phyloP scores from a whole-genome alignment of 2,329 filamentous ascomycete genomes.

The Aureobasidium sp. region DNA sequence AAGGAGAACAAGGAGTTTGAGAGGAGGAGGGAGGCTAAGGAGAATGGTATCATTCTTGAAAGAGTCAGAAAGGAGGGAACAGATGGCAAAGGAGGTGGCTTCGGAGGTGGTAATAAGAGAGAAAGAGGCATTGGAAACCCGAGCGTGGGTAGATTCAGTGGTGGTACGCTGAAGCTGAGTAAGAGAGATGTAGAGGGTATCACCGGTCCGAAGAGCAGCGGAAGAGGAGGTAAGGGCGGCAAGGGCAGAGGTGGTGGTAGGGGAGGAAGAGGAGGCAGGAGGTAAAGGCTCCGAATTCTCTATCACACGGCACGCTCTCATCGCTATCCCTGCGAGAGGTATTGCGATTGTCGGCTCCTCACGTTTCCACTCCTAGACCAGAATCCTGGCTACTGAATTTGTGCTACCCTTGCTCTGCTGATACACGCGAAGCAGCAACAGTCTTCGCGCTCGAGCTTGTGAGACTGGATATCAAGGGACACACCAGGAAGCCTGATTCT shows the following conservation, averaged over 20 bases:
- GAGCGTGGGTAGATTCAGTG: conserved; percentile 69
- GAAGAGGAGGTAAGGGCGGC: conserved; percentile 9
- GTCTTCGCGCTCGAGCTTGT: no score
- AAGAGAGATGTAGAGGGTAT: conserved; percentile 68
- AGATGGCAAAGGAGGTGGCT: conserved; percentile 18
- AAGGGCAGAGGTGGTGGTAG: conserved; percentile 1
- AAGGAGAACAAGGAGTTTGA: conserved; percentile 58
- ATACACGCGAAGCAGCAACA: background rate
- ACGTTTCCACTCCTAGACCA: background rate
- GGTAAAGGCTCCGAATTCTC: background rate
- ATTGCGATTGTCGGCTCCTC: background rate
- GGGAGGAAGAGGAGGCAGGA: conserved; percentile 3
- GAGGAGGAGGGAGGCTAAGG: conserved; percentile 69
- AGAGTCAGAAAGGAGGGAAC: conserved; percentile 38
- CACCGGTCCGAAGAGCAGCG: conserved; percentile 14
- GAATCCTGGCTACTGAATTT: background rate
- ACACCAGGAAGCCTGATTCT: background rate
- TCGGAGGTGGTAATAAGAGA: conserved; percentile 31
- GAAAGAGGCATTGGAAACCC: conserved; percentile 65
- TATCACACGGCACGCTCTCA: background rate
- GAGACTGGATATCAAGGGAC: background rate
- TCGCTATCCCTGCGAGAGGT: background rate
- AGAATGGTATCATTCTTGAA: conserved; percentile 88
- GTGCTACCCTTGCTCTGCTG: background rate
- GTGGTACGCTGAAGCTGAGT: conserved; percentile 72